Conservation (phyloP, 805 yeast species). For the Candida ponderosae region DNA sequence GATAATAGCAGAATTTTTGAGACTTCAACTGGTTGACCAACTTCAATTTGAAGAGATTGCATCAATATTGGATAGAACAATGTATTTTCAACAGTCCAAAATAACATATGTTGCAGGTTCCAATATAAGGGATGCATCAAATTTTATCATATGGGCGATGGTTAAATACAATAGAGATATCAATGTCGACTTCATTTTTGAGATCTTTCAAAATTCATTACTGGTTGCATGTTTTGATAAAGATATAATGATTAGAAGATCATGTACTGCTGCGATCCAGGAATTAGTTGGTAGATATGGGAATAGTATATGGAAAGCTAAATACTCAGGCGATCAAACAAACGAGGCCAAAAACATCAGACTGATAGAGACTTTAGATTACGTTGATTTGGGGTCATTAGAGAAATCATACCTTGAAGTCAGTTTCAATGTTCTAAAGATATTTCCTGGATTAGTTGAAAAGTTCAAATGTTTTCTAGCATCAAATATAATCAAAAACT, state of each 20-base stretch:
- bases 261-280: conserved; percentile 82
- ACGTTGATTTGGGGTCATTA: conserved; percentile 35
- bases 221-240: conserved; percentile 57
- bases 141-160: conserved; percentile 79
- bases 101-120: conserved; percentile 48
- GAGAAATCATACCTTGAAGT: conserved; percentile 31
- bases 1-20: conserved; percentile 24
- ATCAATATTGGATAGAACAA: conserved; percentile 32
- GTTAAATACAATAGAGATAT: conserved; percentile 32
- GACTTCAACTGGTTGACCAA: conserved; percentile 8
- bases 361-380: conserved; percentile 55
- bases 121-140: conserved; percentile 76
- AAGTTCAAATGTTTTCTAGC: conserved; percentile 26
- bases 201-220: conserved; percentile 29
- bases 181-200: conserved; percentile 7
- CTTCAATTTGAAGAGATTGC: conserved; percentile 6
- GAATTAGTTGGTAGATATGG: conserved; percentile 79
- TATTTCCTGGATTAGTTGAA: conserved; percentile 15
- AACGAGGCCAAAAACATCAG: conserved; percentile 33
- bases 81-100: conserved; percentile 52
- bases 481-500: conserved; percentile 23
- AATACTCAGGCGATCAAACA: conserved; percentile 10
- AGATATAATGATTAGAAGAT: conserved; percentile 69
- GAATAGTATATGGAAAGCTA: conserved; percentile 22
- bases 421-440: conserved; percentile 20